Evolutionary conservation across 176 grass and related monocot species (phyloP).

Genomic region (Carex kokanica): DNA sequence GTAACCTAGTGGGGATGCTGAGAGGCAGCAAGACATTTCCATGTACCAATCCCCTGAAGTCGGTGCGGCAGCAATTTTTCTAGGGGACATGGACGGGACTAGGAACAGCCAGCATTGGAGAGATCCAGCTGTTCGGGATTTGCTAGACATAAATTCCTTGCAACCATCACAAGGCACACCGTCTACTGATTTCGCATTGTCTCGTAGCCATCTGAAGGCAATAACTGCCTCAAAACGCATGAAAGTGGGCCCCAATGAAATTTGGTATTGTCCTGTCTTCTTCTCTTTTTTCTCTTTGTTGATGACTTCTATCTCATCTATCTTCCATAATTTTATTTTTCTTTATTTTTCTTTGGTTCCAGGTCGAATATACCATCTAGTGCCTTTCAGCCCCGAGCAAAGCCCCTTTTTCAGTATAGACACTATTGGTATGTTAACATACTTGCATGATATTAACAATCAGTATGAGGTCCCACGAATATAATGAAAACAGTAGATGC

Average conservation of each 20-base stretch:
- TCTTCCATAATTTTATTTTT: not conserved
- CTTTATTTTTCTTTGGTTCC: constrained; percentile 30
- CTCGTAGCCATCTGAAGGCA: constrained; percentile 83
- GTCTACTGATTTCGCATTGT: constrained; percentile 56
- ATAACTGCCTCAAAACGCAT: constrained; percentile 96
- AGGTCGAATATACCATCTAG: constrained; percentile 82
- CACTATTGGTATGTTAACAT: constrained; percentile 74
- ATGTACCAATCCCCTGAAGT: constrained; percentile 64
- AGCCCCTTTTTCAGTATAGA: constrained; percentile 89
- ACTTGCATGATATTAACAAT: constrained; percentile 2
- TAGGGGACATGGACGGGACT: constrained; percentile 69
- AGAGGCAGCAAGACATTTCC: constrained; percentile 52
- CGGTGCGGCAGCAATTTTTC: constrained; percentile 87
- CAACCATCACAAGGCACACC: constrained; percentile 68
- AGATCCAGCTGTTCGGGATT: constrained; percentile 58
- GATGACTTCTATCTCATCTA: constrained; percentile 8
- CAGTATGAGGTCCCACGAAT: not conserved
- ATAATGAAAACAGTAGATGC: not conserved
- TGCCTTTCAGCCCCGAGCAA: constrained; percentile 84
- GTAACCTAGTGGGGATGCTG: constrained; percentile 48
- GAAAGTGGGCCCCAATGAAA: constrained; percentile 80
- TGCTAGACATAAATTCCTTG: constrained; percentile 82
- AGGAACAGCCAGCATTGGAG: constrained; percentile 74
- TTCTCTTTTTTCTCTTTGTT: constrained; percentile 1
- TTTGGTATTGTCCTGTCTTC: constrained; percentile 56